A percentile compares a stretch with the other conserved stretches of the same genome.
phyloP scores from a whole-genome alignment of 2,329 filamentous ascomycete species.

The Trichoderma hamatum region DNA sequence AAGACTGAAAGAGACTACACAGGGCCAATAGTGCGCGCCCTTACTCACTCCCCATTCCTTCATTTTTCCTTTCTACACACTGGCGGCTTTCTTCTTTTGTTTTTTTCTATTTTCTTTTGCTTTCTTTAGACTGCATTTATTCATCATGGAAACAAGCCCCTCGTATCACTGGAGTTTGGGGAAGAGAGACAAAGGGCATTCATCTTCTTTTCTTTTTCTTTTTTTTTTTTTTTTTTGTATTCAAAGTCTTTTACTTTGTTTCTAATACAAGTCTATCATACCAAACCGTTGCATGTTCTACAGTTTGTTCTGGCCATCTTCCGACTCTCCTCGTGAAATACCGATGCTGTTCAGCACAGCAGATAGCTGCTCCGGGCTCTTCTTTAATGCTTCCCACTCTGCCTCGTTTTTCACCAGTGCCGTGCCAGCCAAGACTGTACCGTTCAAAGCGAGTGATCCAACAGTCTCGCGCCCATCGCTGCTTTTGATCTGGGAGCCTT shows the following conservation, averaged over 20 bases:
- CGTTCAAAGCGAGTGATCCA: slow-evolving; percentile 58
- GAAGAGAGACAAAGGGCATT: background rate
- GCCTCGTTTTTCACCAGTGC: slow-evolving; percentile 61
- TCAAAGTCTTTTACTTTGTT: background rate
- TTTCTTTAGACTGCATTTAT: background rate
- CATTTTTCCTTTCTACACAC: background rate
- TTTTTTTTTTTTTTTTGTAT: background rate
- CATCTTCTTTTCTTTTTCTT: background rate
- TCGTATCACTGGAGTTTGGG: background rate
- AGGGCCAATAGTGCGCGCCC: background rate
- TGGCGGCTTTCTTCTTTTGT: background rate
- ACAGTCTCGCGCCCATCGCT: slow-evolving; percentile 40
- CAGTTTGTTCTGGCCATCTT: background rate
- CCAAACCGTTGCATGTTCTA: background rate
- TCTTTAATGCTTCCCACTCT: slow-evolving; percentile 59
- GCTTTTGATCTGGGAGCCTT: slow-evolving; percentile 47
- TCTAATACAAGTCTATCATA: background rate
- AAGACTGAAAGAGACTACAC: background rate
- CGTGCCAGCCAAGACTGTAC: slow-evolving; percentile 65
- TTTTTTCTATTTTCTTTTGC: background rate
- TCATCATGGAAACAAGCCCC: background rate
- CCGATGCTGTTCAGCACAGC: slow-evolving; percentile 38
- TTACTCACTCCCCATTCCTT: background rate
- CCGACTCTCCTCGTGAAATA: slow-evolving; percentile 29
- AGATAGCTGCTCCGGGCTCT: slow-evolving; percentile 31